Conservation (phyloP, 768 basidiomycete species). For the Tubosaeta brunneosetosa region DNA sequence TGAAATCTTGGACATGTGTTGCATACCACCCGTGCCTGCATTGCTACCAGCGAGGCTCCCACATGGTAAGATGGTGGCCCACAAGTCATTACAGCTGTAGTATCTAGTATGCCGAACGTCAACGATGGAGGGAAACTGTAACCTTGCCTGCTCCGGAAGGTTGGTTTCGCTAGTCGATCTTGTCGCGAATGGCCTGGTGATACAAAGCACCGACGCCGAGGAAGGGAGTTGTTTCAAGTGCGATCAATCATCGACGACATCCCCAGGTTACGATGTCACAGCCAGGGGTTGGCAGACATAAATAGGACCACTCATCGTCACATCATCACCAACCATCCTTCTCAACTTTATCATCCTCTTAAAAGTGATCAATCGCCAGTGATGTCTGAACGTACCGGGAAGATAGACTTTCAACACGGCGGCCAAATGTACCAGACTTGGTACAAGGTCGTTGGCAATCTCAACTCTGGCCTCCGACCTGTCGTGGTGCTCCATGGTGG, state of each 20-base stretch:
- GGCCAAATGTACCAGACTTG: slow-evolving; percentile 36
- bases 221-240: slow-evolving; percentile 39
- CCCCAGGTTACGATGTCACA: slow-evolving; percentile 11
- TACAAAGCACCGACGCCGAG: slow-evolving; percentile 4
- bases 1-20: too few relatives aligned
- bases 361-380: not conserved
- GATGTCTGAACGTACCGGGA: slow-evolving; percentile 23
- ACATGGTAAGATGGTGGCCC: too few relatives aligned
- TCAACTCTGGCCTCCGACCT: slow-evolving; percentile 30
- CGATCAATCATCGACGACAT: slow-evolving; percentile 4
- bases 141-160: too few relatives aligned
- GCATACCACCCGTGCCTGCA: too few relatives aligned
- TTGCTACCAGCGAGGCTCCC: too few relatives aligned
- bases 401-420: slow-evolving; percentile 17
- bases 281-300: too few relatives aligned
- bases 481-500: slow-evolving; percentile 46
- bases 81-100: too few relatives aligned
- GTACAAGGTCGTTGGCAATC: slow-evolving; percentile 41
- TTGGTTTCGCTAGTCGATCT: too few relatives aligned
- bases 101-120: too few relatives aligned
- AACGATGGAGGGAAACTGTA: too few relatives aligned
- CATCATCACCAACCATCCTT: too few relatives aligned
- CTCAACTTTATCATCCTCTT: not conserved
- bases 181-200: slow-evolving; percentile 18
- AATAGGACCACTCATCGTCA: too few relatives aligned